Evolutionary conservation across 2,329 filamentous ascomycete genomes (phyloP).

Genomic region (Pseudogymnoascus pannorum): DNA sequence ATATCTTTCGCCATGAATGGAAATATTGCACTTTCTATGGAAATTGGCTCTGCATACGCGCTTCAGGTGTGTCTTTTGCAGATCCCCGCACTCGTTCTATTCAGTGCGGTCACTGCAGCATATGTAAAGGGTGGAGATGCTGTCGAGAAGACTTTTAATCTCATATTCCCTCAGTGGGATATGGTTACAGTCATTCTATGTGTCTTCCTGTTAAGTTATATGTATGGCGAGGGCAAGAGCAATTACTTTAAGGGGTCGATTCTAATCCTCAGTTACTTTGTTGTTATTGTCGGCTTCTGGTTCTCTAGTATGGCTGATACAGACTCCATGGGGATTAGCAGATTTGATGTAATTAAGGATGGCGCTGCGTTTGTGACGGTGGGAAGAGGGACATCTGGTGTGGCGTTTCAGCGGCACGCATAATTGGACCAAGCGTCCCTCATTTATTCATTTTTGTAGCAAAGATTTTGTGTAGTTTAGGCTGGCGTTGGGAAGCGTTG

Average conservation of each 20-base stretch:
- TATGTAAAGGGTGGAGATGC: constrained; percentile 48
- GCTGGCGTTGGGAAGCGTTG: neutral
- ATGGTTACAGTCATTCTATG: constrained; percentile 96
- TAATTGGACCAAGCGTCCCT: neutral
- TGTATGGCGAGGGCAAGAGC: constrained; percentile 97
- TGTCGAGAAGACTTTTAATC: constrained; percentile 62
- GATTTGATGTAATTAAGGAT: constrained; percentile 29
- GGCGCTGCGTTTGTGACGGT: constrained; percentile 29
- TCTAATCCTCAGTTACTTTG: constrained; percentile 83
- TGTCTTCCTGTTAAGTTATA: constrained; percentile 92
- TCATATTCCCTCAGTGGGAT: constrained; percentile 98
- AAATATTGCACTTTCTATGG: constrained; percentile 97
- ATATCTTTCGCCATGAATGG: constrained; percentile 99
- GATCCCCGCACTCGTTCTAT: constrained; percentile 86
- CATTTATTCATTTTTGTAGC: neutral
- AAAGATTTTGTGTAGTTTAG: neutral
- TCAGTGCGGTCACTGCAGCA: constrained; percentile 67
- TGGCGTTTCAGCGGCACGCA: constrained; percentile 23
- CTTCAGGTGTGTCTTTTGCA: constrained; percentile 93
- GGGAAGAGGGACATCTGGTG: constrained; percentile 23
- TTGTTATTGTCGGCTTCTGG: constrained; percentile 88
- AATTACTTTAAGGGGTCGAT: constrained; percentile 99
- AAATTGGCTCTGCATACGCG: constrained; percentile 95
- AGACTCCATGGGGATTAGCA: constrained; percentile 25
- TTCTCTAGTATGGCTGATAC: constrained; percentile 53